Base-by-base conservation (phyloP, 768 basidiomycete genomes). In the Rhizopogon vulgaris region DNA sequence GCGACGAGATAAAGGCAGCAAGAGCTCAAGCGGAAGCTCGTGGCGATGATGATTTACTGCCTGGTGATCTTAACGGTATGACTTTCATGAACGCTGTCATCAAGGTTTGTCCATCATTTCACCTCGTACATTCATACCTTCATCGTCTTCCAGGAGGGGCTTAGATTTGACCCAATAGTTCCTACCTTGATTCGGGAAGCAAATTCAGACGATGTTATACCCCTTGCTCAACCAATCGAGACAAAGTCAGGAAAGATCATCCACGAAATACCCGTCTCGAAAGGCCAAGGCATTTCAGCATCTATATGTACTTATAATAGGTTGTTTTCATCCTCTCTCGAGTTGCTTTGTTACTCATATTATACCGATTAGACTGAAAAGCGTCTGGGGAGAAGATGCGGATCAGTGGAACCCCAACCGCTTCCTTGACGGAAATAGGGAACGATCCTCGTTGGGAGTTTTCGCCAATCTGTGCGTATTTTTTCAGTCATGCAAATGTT, bases 21-120 rank as follows among this genome's bases (percentile, higher is more conserved):
- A 63, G 65, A 9, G 56, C 51, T 3, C 50, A 54, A 15, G 58
- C 58, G 22, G 38, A 47, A 30, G 57, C 51, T 18, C 60, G 63
- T 10, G 65, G 63, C 7, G 60, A 62, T 14, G 41, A 53, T 18
- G 63, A 67, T n/a, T 58, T 71, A 40, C 55, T 58, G 6, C 56
- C 66, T 3, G 52, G 57, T 2, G 71, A 73, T 48, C 54, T 69
- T 9, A 71, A 71, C 34, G 48, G 58, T 17, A 67, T 73, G 71
- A 18, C 59, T 8, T 63, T 61, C 42, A 51, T 61, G n/a, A 61
- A 63, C 36, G 69, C 71, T 7, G 57, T 57, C 1, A 57, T 71
- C 48, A 71, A 72, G 63, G 70, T 67, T 15, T 10, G 52, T 53
- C 22, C 9, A 14, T 27, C 14, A 6, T 18, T 2, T 17, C 9